These are phyloP conservation scores for Colletotrichum godetiae DNA, from an alignment of 2,329 filamentous ascomycete genomes.

Conservation along the genomic window DNA sequence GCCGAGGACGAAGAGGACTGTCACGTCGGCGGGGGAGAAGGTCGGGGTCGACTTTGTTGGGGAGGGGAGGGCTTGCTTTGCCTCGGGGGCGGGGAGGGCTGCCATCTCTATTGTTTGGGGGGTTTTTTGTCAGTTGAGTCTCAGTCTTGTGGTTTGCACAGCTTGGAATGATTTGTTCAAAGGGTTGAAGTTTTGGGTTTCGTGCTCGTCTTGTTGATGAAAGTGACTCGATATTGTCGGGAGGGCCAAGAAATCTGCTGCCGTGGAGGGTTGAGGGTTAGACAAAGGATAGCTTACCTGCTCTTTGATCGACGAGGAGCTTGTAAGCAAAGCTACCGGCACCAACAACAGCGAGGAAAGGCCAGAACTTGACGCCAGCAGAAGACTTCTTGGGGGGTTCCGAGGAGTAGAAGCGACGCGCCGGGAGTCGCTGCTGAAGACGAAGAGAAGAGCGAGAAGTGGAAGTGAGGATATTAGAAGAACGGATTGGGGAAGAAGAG, in stretches of 20 bases:
- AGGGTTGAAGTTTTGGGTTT: background rate
- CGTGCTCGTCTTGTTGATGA: background rate
- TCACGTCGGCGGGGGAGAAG: slow-evolving; percentile 81
- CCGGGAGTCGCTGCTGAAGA: slow-evolving; percentile 29
- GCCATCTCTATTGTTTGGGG: slow-evolving; percentile 50
- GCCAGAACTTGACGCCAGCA: slow-evolving; percentile 66
- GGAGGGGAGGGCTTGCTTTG: slow-evolving; percentile 56
- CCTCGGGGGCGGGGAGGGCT: slow-evolving; percentile 49
- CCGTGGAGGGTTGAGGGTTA: background rate
- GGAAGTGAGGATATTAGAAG: slow-evolving; percentile 7
- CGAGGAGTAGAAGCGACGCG: slow-evolving; percentile 55
- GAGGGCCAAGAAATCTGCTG: background rate
- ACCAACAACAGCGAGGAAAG: slow-evolving; percentile 63
- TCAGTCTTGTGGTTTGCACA: background rate
- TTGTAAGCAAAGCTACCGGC: slow-evolving; percentile 62
- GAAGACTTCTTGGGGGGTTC: slow-evolving; percentile 47
- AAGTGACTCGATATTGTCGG: background rate
- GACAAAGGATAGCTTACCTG: slow-evolving; percentile 51
- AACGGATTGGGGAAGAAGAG: slow-evolving; percentile 4
- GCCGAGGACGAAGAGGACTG: slow-evolving; percentile 96
- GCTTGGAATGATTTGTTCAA: background rate
- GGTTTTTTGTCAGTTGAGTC: slow-evolving; percentile 9
- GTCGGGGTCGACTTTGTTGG: slow-evolving; percentile 70
- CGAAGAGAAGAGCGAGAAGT: slow-evolving; percentile 1
- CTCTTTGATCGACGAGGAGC: slow-evolving; percentile 60